Base-by-base conservation (phyloP, 768 basidiomycete species). In the Termitomyces eurrhizus region DNA sequence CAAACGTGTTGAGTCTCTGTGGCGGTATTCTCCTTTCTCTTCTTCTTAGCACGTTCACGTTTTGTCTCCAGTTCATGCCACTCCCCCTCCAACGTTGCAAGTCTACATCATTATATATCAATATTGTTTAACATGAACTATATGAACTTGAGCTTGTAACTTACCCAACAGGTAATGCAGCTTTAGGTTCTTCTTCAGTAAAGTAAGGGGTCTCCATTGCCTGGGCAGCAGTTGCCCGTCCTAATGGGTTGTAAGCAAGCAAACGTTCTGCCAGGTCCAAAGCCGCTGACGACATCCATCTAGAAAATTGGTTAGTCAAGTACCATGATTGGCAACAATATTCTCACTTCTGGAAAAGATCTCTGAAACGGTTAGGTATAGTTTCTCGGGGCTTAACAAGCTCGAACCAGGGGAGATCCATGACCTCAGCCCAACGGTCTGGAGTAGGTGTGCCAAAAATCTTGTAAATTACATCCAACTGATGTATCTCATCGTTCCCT, bases 31-130 rank as follows among this genome's bases (percentile, higher is more conserved):
- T 86, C 89, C 80, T 83, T 89, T 76, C 83, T 83, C 71, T 85
- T 80, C 74, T 90, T 89, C 76, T 86, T 91, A 60, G 89, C 88
- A 44, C 93, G 83, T 76, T 98, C 94, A 59, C 88, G 82, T 73
- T 98, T 99, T 13, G 93, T 92, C 72, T 98, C 95, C 63, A 95
- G 80, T 73, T 99, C 97, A 73, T 99, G 97, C 92, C 95, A 98
- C 72, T 98, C 97, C 49, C 97, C 96, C 70, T 93, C 86, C 45
- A 97, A 74, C 13, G 82, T 82, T 13, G 89, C 83, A 60, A 98
- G 75, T 56, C 95, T 95, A 63, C 21, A 49, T 52, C 49, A 33
- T 21, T 39, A 36, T 45, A 13, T 21, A 32, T 54, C 33, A 59
- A 50, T 45, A 64, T 45, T 68, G 50, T 46, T 18, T 12, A 57